phyloP scores from a whole-genome alignment of 306 rosid genomes.

The Prunus armeniaca region DNA sequence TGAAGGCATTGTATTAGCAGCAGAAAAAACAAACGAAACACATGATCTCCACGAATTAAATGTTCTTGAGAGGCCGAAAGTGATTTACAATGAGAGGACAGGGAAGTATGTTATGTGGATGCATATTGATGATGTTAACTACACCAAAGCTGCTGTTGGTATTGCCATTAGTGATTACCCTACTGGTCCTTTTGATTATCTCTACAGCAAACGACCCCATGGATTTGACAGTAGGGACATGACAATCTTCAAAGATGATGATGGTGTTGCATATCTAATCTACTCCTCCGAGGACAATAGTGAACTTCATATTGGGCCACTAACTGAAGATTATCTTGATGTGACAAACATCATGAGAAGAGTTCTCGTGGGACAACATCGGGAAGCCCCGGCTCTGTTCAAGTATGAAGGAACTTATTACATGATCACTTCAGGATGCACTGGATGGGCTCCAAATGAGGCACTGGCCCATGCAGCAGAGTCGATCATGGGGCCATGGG shows the following conservation, averaged over 20 bases:
- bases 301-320: constrained; percentile 90
- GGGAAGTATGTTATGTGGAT: constrained; percentile 97
- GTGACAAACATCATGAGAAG: constrained; percentile 56
- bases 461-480: constrained; percentile 92
- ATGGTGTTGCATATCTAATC: constrained; percentile 75
- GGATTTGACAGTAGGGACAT: constrained; percentile 93
- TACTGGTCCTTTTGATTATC: constrained; percentile 81
- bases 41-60: constrained; percentile 90
- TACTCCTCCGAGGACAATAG: constrained; percentile 96
- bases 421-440: constrained; percentile 98
- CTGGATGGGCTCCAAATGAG: constrained; percentile 98
- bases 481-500: constrained; percentile 91
- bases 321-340: constrained; percentile 74
- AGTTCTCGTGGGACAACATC: constrained; percentile 79
- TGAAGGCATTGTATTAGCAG: constrained; percentile 85
- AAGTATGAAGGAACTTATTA: constrained; percentile 85
- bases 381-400: constrained; percentile 98
- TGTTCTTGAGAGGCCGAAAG: constrained; percentile 96
- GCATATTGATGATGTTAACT: constrained; percentile 93
- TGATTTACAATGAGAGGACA: constrained; percentile 76
- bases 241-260: constrained; percentile 92
- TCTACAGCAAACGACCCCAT: constrained; percentile 87
- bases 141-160: constrained; percentile 89
- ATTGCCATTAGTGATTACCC: constrained; percentile 77
- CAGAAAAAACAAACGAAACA: constrained; percentile 76